A percentile compares a stretch with the other conserved stretches of the same genome.
These are phyloP conservation scores for Cercospora nicotianae DNA, from an alignment of 2,329 filamentous ascomycete species.

Conservation along the genomic window DNA sequence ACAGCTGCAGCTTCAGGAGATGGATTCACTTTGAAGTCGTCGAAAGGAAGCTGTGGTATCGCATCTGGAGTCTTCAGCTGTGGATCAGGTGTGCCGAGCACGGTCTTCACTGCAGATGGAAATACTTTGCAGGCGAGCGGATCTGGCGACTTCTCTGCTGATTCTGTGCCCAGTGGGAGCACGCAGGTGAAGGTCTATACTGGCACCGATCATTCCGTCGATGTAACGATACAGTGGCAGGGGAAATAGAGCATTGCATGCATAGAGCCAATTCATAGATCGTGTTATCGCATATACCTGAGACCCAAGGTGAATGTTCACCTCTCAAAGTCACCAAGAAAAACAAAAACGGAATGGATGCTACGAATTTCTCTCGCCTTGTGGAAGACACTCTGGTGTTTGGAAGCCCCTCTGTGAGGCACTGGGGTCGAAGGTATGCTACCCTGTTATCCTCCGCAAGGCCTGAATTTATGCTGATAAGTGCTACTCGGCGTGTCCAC, in stretches of 20 bases:
- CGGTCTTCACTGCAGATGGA: conserved; percentile 44
- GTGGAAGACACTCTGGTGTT: too few species aligned
- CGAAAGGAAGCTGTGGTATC: conserved; percentile 61
- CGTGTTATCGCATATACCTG: neutral
- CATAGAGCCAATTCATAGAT: neutral
- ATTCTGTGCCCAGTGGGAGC: conserved; percentile 44
- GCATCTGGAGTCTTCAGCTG: conserved; percentile 57
- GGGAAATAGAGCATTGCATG: conserved; percentile 22
- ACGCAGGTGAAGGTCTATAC: conserved; percentile 49
- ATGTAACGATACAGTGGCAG: conserved; percentile 44
- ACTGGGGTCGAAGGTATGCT: too few species aligned
- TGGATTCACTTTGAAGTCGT: conserved; percentile 59
- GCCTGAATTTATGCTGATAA: too few species aligned
- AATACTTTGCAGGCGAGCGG: conserved; percentile 43
- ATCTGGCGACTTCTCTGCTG: conserved; percentile 46
- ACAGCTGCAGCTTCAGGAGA: conserved; percentile 50
- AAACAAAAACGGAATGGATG: too few species aligned
- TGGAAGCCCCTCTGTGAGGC: too few species aligned
- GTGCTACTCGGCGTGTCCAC: too few species aligned
- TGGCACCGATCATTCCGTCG: conserved; percentile 33
- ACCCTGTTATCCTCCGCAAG: too few species aligned
- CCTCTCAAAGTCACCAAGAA: too few species aligned
- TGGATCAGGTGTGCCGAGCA: conserved; percentile 48
- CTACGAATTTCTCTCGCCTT: too few species aligned
- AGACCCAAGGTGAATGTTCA: neutral